Evolutionary conservation across 768 basidiomycete genomes (phyloP).

Genomic region (Candolleomyces aberdarensis): DNA sequence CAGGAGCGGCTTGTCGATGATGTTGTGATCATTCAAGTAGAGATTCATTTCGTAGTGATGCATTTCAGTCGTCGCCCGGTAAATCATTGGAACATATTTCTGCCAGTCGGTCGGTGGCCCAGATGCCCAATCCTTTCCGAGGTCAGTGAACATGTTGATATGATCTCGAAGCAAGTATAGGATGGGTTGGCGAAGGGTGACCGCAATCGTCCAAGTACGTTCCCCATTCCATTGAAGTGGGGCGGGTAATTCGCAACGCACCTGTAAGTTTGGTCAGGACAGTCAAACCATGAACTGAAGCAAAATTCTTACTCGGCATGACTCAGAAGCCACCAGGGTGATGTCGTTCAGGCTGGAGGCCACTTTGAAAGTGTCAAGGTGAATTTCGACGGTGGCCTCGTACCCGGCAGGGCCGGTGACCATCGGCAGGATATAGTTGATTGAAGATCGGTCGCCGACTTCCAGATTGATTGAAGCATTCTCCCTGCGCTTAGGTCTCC

Average conservation of each 20-base stretch:
- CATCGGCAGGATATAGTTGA: slow-evolving; percentile 85
- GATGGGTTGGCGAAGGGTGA: slow-evolving; percentile 67
- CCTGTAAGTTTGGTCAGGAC: slow-evolving; percentile 30
- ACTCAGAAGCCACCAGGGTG: slow-evolving; percentile 69
- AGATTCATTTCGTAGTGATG: slow-evolving; percentile 75
- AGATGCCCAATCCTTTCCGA: slow-evolving; percentile 89
- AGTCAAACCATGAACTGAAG: slow-evolving; percentile 5
- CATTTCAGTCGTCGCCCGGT: slow-evolving; percentile 66
- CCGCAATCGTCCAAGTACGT: slow-evolving; percentile 76
- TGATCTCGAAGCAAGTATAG: slow-evolving; percentile 88
- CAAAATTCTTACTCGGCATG: slow-evolving; percentile 59
- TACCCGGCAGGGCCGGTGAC: slow-evolving; percentile 72
- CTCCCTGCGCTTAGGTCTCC: slow-evolving; percentile 55
- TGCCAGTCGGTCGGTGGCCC: slow-evolving; percentile 79
- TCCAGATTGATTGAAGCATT: slow-evolving; percentile 69
- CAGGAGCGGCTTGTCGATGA: slow-evolving; percentile 84
- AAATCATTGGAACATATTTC: slow-evolving; percentile 82
- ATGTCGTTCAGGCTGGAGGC: slow-evolving; percentile 90
- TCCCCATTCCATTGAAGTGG: slow-evolving; percentile 81
- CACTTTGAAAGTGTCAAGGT: slow-evolving; percentile 74
- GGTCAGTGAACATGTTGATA: slow-evolving; percentile 89
- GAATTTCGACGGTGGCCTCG: slow-evolving; percentile 73
- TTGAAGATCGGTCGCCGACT: slow-evolving; percentile 78
- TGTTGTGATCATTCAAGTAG: slow-evolving; percentile 94
- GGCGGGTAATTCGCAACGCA: slow-evolving; percentile 71